Conservation (phyloP, 495 filamentous ascomycete genomes). For the Melanomma pulvis-pyrius region DNA sequence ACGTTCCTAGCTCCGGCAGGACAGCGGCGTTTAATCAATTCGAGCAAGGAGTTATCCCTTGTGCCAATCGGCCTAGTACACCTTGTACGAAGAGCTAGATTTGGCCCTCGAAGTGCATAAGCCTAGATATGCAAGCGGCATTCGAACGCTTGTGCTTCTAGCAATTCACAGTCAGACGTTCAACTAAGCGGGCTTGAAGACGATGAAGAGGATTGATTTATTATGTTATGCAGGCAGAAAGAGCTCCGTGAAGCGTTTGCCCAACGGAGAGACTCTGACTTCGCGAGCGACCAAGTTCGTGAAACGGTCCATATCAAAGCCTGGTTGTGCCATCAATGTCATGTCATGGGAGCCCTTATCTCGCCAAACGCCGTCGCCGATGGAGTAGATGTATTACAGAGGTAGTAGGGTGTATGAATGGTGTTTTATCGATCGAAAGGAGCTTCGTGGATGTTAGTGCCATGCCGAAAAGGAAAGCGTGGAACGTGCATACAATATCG, state of each 20-base stretch:
- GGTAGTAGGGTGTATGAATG: background rate
- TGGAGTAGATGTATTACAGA: background rate
- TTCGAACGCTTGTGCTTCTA: too few species aligned
- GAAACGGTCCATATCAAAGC: background rate
- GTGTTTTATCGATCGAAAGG: background rate
- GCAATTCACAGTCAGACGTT: too few species aligned
- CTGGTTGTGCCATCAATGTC: background rate
- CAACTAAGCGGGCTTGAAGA: background rate
- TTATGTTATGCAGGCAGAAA: slow-evolving; percentile 4
- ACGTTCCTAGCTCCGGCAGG: background rate
- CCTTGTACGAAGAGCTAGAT: too few species aligned
- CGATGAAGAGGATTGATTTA: background rate
- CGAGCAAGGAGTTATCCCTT: too few species aligned
- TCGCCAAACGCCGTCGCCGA: slow-evolving; percentile 8
- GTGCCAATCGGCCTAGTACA: too few species aligned
- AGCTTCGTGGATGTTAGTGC: background rate
- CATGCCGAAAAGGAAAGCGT: background rate
- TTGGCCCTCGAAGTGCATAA: too few species aligned
- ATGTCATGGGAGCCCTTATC: background rate
- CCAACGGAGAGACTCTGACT: background rate
- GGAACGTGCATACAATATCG: background rate
- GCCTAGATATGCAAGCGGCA: too few species aligned
- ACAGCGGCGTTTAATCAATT: too few species aligned
- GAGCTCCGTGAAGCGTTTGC: background rate
- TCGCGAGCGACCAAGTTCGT: background rate